Evolutionary conservation across 78 protist genomes (phyloP).

Genomic region (Planoprotostelium fungivorum): DNA sequence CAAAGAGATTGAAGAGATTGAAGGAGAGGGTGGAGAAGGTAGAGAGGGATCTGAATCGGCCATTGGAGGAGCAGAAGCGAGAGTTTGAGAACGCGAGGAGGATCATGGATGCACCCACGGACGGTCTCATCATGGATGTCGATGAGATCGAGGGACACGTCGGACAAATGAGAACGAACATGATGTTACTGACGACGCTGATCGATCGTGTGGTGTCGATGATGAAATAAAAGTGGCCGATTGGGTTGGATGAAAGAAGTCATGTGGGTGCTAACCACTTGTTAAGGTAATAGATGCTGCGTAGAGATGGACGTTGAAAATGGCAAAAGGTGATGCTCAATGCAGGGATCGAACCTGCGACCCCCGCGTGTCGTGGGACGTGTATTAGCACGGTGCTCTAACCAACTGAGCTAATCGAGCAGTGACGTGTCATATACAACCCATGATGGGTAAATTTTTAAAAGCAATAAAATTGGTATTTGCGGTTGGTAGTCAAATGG

Average conservation of each 20-base stretch:
- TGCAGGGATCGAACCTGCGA: conserved; percentile 92
- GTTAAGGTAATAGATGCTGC: no score
- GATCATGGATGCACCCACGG: background rate
- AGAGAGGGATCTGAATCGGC: background rate
- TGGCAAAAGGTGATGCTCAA: conserved; percentile 37
- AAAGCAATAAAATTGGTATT: no score
- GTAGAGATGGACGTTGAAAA: no score
- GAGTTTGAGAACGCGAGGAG: background rate
- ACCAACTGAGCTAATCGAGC: no score
- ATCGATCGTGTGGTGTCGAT: background rate
- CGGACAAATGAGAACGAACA: background rate
- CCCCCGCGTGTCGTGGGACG: no score
- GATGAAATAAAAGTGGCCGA: no score
- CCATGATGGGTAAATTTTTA: no score
- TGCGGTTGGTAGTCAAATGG: no score
- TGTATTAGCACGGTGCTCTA: no score
- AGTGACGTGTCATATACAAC: no score
- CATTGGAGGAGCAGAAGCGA: background rate
- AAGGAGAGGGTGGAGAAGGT: background rate
- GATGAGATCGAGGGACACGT: background rate
- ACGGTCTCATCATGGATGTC: background rate
- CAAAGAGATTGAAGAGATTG: background rate
- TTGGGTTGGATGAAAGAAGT: no score
- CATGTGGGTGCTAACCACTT: no score
- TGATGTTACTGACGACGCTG: background rate